Base-by-base conservation (phyloP, 2,329 filamentous ascomycete species). In the Cytospora piceicola region DNA sequence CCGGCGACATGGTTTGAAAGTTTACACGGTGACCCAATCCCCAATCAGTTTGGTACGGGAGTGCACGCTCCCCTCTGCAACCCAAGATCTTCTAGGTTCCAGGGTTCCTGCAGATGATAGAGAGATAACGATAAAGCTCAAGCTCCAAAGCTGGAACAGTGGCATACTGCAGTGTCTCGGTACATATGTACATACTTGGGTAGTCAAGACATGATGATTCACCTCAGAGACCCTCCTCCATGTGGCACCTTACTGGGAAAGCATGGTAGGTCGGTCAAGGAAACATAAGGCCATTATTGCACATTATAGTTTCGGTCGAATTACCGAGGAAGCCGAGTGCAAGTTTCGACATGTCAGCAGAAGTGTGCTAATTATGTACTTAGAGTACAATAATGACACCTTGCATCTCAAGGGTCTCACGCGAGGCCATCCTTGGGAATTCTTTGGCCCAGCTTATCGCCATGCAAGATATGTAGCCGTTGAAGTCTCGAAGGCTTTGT, bases 41-140 rank as follows among this genome's bases (percentile, higher is more conserved):
- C n/a, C n/a, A n/a, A n/a, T n/a, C 42, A 46, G 42, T 42, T 20
- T 17, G 39, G 5, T 11, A 24, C n/a, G 9, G 46, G 6, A 49
- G 46, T n/a, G 46, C 46, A 49, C n/a, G 46, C 12, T 49, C 46
- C 46, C 11, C 11, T 49, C 8, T 49, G 46, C 46, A 14, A 3
- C 27, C 62, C 36, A 56, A 49, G 34, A 36, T 42, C 39, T 30
- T 34, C 14, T 11, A 20, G 32, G 54, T 30, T 63, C n/a, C 46
- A 64, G 27, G 32, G 54, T 30, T 63, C n/a, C 46, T 67, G 57
- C 61, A 57, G 4, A 46, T 57, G 52, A 64, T 63, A 46, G 53
- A 29, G 27, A 29, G 52, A 54, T 60, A 67, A 56, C 65, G 65
- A 67, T 67, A 67, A 67, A 67, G 61, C 65, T 67, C 42, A 34